A percentile compares a stretch with the other conserved stretches of the same genome.
Evolutionary conservation across 2,329 filamentous ascomycete species (phyloP).

Genomic region (Pseudopyricularia javanii): DNA sequence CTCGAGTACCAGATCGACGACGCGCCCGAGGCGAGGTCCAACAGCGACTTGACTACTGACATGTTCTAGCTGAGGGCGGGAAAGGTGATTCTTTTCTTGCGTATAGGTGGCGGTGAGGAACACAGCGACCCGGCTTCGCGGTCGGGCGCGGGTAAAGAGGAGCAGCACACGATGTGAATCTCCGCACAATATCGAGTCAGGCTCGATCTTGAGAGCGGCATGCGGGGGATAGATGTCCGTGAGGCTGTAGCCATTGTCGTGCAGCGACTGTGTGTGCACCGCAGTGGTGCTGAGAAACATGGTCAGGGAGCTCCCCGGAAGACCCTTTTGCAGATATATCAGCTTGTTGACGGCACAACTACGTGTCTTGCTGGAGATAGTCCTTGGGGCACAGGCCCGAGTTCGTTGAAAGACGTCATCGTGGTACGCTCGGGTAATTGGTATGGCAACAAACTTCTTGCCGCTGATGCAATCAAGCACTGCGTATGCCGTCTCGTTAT

Average conservation of each 20-base stretch:
- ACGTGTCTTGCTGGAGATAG: neutral
- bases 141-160: neutral
- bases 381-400: slow-evolving; percentile 1
- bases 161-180: slow-evolving; percentile 3
- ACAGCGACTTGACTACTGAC: slow-evolving; percentile 1
- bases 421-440: slow-evolving; percentile 2
- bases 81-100: slow-evolving; percentile 1
- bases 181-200: neutral
- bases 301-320: neutral
- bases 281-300: slow-evolving; percentile 1
- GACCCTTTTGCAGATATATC: slow-evolving; percentile 3
- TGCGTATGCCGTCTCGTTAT: slow-evolving; percentile 3
- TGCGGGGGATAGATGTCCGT: slow-evolving; percentile 3
- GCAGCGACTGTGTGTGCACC: neutral
- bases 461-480: slow-evolving; percentile 3
- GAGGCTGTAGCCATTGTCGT: neutral
- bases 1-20: neutral
- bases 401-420: slow-evolving; percentile 5
- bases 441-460: slow-evolving; percentile 2
- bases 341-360: neutral
- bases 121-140: neutral
- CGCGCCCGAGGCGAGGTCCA: neutral
- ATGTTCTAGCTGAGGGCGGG: neutral
- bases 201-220: slow-evolving; percentile 1
- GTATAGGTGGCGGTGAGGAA: slow-evolving; percentile 3